These are phyloP conservation scores for Ophiocordyceps robertsii DNA, from an alignment of 2,329 filamentous ascomycete genomes.

Conservation along the genomic window DNA sequence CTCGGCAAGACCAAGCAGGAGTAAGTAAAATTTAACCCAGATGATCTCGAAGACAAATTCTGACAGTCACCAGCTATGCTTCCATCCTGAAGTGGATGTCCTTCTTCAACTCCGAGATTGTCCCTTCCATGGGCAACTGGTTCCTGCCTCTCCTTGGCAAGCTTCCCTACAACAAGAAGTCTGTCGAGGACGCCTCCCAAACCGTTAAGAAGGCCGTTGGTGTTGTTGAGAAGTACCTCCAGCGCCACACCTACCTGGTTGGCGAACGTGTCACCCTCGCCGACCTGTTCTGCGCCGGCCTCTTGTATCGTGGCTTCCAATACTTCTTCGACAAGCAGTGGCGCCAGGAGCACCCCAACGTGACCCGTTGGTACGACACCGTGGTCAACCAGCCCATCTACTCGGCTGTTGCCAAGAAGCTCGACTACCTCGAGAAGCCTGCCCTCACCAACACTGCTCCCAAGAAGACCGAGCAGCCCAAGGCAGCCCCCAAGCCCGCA, in stretches of 20 bases:
- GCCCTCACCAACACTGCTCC: constrained; percentile 56
- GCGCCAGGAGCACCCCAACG: constrained; percentile 70
- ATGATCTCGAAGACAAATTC: constrained; percentile 3
- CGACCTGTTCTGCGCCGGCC: constrained; percentile 71
- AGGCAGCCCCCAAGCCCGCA: constrained; percentile 50
- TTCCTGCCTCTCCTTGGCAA: constrained; percentile 75
- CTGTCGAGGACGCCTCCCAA: constrained; percentile 68
- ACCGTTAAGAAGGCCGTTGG: constrained; percentile 51
- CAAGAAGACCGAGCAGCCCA: constrained; percentile 66
- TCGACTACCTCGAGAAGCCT: constrained; percentile 70
- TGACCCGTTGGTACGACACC: constrained; percentile 89
- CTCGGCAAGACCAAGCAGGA: constrained; percentile 99
- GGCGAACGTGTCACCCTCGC: constrained; percentile 95
- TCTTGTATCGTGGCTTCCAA: constrained; percentile 80
- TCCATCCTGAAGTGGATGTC: constrained; percentile 98
- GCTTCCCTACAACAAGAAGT: constrained; percentile 95
- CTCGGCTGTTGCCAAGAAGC: constrained; percentile 62
- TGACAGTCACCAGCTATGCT: constrained; percentile 50
- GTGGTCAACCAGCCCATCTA: constrained; percentile 88
- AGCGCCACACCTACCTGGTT: constrained; percentile 90
- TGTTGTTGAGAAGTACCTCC: constrained; percentile 76
- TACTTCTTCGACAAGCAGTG: constrained; percentile 88
- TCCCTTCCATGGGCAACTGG: constrained; percentile 62
- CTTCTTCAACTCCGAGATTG: constrained; percentile 81
- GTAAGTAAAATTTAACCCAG: constrained; percentile 31